Conservation (phyloP, 805 yeast genomes). For the Soucietia sequanensis region DNA sequence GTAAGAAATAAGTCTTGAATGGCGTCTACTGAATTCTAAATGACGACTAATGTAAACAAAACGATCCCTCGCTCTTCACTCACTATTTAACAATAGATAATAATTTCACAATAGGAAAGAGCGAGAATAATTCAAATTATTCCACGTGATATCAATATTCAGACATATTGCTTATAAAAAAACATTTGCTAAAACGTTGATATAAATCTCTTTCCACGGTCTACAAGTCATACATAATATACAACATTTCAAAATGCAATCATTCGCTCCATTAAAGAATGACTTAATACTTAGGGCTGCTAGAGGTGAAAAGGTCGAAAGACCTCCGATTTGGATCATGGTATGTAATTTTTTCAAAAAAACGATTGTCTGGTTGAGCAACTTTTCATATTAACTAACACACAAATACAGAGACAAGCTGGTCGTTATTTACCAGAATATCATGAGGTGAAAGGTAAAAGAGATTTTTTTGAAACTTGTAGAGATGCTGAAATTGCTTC, state of each 20-base stretch:
- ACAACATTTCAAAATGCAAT: conserved; percentile 23
- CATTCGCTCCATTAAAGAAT: conserved; percentile 78
- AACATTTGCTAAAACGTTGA: too few species aligned
- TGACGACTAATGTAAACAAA: too few species aligned
- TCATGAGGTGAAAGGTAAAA: conserved; percentile 78
- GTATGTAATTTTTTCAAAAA: conserved; percentile 35
- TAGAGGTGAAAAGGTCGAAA: conserved; percentile 81
- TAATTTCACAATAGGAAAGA: too few species aligned
- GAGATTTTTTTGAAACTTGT: conserved; percentile 95
- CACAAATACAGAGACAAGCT: conserved; percentile 79
- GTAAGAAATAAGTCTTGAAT: too few species aligned
- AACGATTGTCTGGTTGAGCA: neutral
- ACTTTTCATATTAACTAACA: conserved; percentile 6
- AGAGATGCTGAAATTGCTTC: conserved; percentile 92
- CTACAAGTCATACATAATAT: too few species aligned
- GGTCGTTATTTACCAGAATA: conserved; percentile 92
- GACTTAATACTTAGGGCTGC: conserved; percentile 93
- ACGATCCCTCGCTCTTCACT: too few species aligned
- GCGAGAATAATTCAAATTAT: too few species aligned
- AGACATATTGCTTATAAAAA: too few species aligned
- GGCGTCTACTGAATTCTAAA: too few species aligned
- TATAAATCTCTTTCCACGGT: too few species aligned
- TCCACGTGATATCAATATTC: too few species aligned
- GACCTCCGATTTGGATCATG: conserved; percentile 99
- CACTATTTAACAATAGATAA: too few species aligned